Evolutionary conservation across 495 filamentous ascomycete genomes (phyloP).

Genomic region (Baudoinia panamericana): DNA sequence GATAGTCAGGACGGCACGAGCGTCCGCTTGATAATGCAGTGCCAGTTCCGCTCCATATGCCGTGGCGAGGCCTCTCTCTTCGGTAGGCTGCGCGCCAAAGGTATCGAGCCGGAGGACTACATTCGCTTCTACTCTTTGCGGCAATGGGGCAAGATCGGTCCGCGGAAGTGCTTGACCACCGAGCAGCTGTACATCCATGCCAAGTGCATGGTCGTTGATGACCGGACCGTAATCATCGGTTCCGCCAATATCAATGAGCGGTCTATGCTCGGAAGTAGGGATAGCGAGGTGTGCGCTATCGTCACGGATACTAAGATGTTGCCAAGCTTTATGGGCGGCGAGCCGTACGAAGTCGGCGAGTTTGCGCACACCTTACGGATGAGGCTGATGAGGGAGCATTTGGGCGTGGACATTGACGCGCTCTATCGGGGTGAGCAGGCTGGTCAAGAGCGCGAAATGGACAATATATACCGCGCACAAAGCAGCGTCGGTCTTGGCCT

Average conservation of each 20-base stretch:
- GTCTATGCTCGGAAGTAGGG: slow-evolving; percentile 80
- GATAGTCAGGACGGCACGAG: slow-evolving; percentile 87
- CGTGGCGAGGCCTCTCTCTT: slow-evolving; percentile 90
- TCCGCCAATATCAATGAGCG: slow-evolving; percentile 99
- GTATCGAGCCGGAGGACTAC: slow-evolving; percentile 92
- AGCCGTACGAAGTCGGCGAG: slow-evolving; percentile 74
- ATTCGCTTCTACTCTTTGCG: slow-evolving; percentile 90
- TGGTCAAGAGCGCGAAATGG: slow-evolving; percentile 32
- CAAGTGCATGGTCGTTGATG: slow-evolving; percentile 94
- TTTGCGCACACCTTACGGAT: slow-evolving; percentile 90
- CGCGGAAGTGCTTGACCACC: slow-evolving; percentile 67
- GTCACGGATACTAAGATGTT: slow-evolving; percentile 92
- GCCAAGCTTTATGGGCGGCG: slow-evolving; percentile 78
- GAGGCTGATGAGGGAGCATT: slow-evolving; percentile 91
- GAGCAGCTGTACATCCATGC: slow-evolving; percentile 98
- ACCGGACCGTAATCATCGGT: slow-evolving; percentile 84
- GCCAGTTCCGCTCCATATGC: slow-evolving; percentile 93
- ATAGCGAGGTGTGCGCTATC: slow-evolving; percentile 84
- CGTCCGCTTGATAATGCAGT: slow-evolving; percentile 92
- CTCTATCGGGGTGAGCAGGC: slow-evolving; percentile 39
- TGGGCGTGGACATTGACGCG: slow-evolving; percentile 88
- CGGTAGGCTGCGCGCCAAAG: slow-evolving; percentile 61
- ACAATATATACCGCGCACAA: slow-evolving; percentile 15
- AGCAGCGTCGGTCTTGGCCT: slow-evolving; percentile 18
- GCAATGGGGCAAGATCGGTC: slow-evolving; percentile 85